Conservation (phyloP, 345 rosid genomes). For the Diplotaxis tenuifolia region DNA sequence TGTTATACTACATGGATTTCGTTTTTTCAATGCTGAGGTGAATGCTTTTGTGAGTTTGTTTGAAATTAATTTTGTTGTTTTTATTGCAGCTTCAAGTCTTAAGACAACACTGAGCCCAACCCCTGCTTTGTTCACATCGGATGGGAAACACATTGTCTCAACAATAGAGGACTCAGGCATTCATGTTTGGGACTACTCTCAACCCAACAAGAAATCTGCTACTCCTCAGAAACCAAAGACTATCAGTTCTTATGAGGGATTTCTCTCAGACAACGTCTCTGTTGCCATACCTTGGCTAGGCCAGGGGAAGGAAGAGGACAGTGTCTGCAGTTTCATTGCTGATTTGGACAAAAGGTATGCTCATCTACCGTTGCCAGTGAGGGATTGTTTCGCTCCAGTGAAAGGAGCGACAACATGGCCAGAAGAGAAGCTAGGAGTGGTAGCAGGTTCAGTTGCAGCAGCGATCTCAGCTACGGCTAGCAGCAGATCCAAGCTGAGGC, state of each 20-base stretch:
- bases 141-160: conserved; percentile 71
- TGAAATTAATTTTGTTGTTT: background rate
- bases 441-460: conserved; percentile 39
- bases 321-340: conserved; percentile 26
- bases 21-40: background rate
- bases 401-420: conserved; percentile 80
- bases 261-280: conserved; percentile 54
- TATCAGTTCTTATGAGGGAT: conserved; percentile 56
- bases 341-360: conserved; percentile 39
- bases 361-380: conserved; percentile 37
- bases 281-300: conserved; percentile 76
- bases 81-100: conserved; percentile 47
- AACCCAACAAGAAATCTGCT: conserved; percentile 37
- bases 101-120: conserved; percentile 52
- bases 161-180: conserved; percentile 65
- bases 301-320: conserved; percentile 34
- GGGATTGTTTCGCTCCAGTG: conserved; percentile 51
- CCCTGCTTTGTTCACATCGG: conserved; percentile 63
- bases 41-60: background rate
- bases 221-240: conserved; percentile 41
- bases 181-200: conserved; percentile 59
- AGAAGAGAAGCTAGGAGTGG: conserved; percentile 60
- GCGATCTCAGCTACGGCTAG: conserved; percentile 43
- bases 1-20: too few relatives aligned
- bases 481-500: conserved; percentile 53